Percentiles rank a stretch among this genome's conserved stretches.
These are phyloP conservation scores for Blastocystis sp. DNA, from an alignment of 352 stramenopile species.

Conservation along the genomic window DNA sequence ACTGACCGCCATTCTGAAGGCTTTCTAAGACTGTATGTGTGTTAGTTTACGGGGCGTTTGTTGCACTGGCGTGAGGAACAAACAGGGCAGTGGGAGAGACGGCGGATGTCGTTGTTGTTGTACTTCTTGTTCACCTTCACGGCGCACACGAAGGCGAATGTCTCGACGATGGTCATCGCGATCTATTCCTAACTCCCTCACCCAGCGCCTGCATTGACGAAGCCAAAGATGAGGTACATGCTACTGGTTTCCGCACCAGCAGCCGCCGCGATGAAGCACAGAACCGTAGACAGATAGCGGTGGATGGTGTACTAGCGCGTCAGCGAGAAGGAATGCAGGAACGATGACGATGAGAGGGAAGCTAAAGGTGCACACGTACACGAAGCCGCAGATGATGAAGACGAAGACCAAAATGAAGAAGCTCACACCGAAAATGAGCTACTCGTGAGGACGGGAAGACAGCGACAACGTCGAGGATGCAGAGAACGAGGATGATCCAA, in stretches of 20 bases:
- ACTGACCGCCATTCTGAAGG: constrained; percentile 52
- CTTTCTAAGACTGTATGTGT: constrained; percentile 59
- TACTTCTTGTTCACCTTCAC: neutral
- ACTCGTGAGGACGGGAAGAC: neutral
- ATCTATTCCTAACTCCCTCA: neutral
- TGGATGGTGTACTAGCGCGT: neutral
- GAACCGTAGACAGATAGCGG: neutral
- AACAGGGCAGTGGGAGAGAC: neutral
- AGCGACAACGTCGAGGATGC: neutral
- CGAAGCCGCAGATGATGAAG: neutral
- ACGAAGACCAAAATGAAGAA: neutral
- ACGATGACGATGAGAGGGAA: neutral
- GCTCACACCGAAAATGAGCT: neutral
- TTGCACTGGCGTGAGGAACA: neutral
- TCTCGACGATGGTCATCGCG: neutral
- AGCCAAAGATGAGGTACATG: neutral
- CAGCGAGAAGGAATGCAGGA: neutral
- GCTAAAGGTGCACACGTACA: constrained; percentile 14
- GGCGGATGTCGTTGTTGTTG: neutral
- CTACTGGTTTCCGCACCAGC: too few relatives aligned
- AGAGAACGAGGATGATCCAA: neutral
- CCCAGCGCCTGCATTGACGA: neutral
- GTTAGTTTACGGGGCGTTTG: constrained; percentile 53
- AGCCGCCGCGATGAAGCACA: neutral
- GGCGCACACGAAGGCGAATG: neutral